These are phyloP conservation scores for Coriaria nepalensis DNA, from an alignment of 306 rosid genomes.

Conservation along the genomic window DNA sequence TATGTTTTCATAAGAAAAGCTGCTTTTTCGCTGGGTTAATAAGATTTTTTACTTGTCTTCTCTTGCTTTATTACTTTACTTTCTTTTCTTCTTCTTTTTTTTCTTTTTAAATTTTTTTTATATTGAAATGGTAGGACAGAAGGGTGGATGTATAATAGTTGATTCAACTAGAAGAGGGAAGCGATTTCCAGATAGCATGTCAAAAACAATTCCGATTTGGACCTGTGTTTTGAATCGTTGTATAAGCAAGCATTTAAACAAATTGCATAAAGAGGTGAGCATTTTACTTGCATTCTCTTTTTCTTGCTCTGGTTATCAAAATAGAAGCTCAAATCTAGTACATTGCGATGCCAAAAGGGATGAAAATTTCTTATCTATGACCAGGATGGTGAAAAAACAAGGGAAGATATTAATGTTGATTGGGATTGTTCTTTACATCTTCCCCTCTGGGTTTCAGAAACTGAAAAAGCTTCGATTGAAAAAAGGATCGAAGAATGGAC, in stretches of 20 bases:
- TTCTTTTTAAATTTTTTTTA: background rate
- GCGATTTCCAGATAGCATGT: constrained; percentile 93
- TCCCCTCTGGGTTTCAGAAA: constrained; percentile 71
- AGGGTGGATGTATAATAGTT: constrained; percentile 69
- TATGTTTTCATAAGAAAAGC: too few species aligned
- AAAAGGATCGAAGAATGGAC: constrained; percentile 67
- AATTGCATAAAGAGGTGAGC: constrained; percentile 30
- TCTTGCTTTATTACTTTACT: too few species aligned
- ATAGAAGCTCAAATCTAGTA: too few species aligned
- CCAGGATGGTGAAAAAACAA: too few species aligned
- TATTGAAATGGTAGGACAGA: constrained; percentile 44
- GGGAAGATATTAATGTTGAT: constrained; percentile 20
- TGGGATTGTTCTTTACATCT: constrained; percentile 97
- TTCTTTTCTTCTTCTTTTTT: background rate
- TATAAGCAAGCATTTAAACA: constrained; percentile 26
- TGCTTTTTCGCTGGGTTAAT: too few species aligned
- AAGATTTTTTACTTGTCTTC: too few species aligned
- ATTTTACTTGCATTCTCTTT: background rate
- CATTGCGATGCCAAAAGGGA: too few species aligned
- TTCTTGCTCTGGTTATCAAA: constrained; percentile 10
- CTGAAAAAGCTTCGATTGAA: constrained; percentile 68
- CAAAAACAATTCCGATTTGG: constrained; percentile 93
- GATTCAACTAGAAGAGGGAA: constrained; percentile 91
- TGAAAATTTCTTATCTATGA: too few species aligned
- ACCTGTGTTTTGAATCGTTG: constrained; percentile 76